Evolutionary conservation across 2,329 filamentous ascomycete genomes (phyloP).

Genomic region (Myriosclerotinia curreyana): DNA sequence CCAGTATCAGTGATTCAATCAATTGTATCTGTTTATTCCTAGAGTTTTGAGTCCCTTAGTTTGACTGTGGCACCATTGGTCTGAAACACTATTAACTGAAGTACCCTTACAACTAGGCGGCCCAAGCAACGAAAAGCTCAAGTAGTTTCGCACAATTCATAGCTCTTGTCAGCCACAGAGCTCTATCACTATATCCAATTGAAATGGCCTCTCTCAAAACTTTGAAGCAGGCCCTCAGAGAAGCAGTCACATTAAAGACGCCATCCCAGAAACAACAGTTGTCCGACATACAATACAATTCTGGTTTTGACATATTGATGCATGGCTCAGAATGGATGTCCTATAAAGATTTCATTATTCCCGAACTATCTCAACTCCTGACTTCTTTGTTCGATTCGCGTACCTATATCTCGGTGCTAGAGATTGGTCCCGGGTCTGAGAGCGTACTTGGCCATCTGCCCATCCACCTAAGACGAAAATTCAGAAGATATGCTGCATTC

Average conservation of each 20-base stretch:
- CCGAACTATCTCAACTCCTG: slow-evolving; percentile 30
- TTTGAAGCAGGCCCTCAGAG: slow-evolving; percentile 27
- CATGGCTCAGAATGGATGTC: slow-evolving; percentile 28
- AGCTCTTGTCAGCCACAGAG: slow-evolving; percentile 20
- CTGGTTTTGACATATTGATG: slow-evolving; percentile 28
- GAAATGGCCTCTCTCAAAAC: slow-evolving; percentile 28
- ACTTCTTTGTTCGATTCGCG: slow-evolving; percentile 44
- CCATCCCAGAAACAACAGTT: slow-evolving; percentile 26
- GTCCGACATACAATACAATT: slow-evolving; percentile 28
- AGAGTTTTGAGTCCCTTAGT: neutral
- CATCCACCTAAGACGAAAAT: slow-evolving; percentile 41
- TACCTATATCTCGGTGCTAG: slow-evolving; percentile 50
- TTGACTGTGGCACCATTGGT: neutral
- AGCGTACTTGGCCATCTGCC: slow-evolving; percentile 53
- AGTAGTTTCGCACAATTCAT: slow-evolving; percentile 4
- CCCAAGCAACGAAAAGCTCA: too few species aligned
- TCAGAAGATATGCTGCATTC: slow-evolving; percentile 53
- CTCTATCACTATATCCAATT: neutral
- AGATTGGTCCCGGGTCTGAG: slow-evolving; percentile 57
- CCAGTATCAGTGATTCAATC: neutral
- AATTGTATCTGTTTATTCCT: neutral
- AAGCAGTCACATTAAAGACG: slow-evolving; percentile 19
- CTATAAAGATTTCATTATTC: slow-evolving; percentile 34
- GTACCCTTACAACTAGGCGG: too few species aligned
- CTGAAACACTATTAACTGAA: neutral